Conservation (phyloP, 305 asterid species). For the Fraxinus floribunda region DNA sequence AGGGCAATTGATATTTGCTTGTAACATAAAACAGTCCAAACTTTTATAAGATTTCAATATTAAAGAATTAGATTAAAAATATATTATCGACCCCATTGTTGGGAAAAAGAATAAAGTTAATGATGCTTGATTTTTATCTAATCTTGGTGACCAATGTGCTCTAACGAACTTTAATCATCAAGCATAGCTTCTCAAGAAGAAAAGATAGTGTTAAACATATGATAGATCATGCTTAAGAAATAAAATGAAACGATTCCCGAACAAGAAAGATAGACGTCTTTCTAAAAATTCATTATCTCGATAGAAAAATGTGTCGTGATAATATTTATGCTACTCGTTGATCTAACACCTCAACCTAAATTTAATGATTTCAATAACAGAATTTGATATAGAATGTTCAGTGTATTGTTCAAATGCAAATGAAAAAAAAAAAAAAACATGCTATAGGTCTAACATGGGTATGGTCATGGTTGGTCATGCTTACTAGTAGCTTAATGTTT, state of each 20-base stretch:
- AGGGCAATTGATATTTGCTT: neutral
- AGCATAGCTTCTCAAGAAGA: neutral
- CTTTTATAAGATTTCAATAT: neutral
- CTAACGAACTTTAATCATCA: conserved; percentile 4
- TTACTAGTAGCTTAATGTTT: neutral
- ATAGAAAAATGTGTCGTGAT: neutral
- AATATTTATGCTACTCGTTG: neutral
- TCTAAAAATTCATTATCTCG: neutral
- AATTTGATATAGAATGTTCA: neutral
- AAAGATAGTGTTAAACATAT: conserved; percentile 6
- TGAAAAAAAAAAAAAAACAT: neutral
- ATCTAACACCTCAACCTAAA: neutral
- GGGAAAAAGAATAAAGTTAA: neutral
- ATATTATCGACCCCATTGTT: neutral
- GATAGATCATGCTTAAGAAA: conserved; percentile 16
- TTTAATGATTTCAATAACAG: neutral
- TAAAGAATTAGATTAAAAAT: neutral
- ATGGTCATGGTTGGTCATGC: neutral
- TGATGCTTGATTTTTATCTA: neutral
- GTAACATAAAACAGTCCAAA: neutral
- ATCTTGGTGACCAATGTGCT: conserved; percentile 18
- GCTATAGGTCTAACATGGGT: neutral
- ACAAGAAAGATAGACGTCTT: neutral
- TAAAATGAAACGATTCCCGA: neutral
- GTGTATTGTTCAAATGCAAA: neutral